Conservation (phyloP, 2,329 filamentous ascomycete species). For the Cladosporium sp. region DNA sequence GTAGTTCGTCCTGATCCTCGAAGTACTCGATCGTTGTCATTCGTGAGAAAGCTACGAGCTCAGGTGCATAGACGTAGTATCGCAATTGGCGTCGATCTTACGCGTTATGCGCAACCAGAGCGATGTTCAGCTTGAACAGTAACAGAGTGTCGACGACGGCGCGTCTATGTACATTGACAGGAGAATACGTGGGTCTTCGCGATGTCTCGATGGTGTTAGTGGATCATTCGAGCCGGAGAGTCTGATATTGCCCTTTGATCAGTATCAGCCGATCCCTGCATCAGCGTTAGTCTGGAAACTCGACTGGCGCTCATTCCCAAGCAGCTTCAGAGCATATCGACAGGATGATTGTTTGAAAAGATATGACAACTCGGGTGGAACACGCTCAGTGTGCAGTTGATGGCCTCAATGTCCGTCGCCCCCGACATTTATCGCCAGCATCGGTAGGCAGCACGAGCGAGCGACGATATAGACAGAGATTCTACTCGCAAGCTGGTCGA, state of each 20-base stretch:
- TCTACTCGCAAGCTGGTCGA: neutral
- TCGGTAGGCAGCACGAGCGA: neutral
- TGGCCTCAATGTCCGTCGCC: neutral
- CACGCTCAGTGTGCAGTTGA: neutral
- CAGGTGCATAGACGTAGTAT: neutral
- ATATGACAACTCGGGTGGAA: too few species aligned
- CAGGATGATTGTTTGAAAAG: too few species aligned
- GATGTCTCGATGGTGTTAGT: neutral
- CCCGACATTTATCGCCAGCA: neutral
- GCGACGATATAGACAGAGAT: neutral
- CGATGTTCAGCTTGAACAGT: neutral
- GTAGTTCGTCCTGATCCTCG: constrained; percentile 5
- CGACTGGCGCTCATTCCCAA: neutral
- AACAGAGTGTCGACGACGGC: neutral
- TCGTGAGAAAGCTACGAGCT: neutral
- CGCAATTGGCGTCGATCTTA: neutral
- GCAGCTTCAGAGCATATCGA: neutral
- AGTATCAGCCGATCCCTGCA: neutral
- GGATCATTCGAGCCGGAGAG: neutral
- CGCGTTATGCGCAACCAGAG: too few species aligned
- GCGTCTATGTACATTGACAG: constrained; percentile 10
- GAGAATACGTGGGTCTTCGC: neutral
- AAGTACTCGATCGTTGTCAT: constrained; percentile 3
- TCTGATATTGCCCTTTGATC: neutral
- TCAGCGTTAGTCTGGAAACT: neutral